These are phyloP conservation scores for Colletotrichum sp. DNA, from an alignment of 2,329 filamentous ascomycete genomes.

Conservation along the genomic window DNA sequence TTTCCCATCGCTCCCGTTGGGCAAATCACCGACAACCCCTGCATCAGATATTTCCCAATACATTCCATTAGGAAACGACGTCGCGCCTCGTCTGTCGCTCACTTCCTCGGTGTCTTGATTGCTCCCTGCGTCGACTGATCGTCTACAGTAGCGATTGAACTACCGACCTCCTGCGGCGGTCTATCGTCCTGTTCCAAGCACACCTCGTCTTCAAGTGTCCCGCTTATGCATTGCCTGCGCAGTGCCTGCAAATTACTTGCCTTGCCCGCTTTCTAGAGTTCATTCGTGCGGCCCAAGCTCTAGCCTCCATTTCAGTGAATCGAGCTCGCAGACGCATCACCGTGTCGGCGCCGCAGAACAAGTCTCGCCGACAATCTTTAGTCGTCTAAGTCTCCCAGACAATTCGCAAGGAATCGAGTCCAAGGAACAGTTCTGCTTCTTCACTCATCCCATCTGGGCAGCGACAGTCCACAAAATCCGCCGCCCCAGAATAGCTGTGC, in stretches of 20 bases:
- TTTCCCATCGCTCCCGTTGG: not conserved
- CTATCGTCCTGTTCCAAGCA: not conserved
- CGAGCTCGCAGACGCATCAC: not conserved
- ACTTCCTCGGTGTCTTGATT: not conserved
- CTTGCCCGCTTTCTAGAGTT: no score
- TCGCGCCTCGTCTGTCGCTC: not conserved
- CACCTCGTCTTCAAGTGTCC: not conserved
- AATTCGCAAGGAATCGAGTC: not conserved
- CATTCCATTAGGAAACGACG: not conserved
- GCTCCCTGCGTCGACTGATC: not conserved
- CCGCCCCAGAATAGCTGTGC: not conserved
- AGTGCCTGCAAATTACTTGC: no score
- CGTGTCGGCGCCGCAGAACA: not conserved
- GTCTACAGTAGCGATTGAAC: not conserved
- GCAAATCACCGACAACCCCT: not conserved
- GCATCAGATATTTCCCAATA: not conserved
- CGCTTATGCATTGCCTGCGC: no score
- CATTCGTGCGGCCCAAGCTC: no score
- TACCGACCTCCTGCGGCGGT: not conserved
- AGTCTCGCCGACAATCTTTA: not conserved
- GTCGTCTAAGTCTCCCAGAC: not conserved
- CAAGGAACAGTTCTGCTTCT: not conserved
- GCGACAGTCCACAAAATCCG: not conserved
- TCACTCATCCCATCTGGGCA: not conserved
- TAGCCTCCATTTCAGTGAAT: not conserved